A percentile compares a stretch with the other conserved stretches of the same genome.
Conservation (phyloP, 176 grass and related monocot species). For the Neostapfia colusana region DNA sequence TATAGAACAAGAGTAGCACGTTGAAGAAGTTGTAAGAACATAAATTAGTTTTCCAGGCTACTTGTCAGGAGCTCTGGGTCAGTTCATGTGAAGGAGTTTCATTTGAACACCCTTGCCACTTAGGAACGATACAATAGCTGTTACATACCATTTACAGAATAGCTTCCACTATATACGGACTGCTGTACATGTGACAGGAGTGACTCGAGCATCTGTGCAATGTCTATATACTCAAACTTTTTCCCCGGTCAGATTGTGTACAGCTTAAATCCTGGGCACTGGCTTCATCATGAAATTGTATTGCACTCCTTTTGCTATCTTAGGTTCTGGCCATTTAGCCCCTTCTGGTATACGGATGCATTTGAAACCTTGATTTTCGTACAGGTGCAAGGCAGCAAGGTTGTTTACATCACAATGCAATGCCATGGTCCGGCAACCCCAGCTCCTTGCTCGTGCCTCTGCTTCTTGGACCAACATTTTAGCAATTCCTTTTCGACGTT, state of each 20-base stretch:
- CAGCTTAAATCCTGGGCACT: conserved; percentile 35
- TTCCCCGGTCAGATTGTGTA: not conserved
- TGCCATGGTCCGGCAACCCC: conserved; percentile 81
- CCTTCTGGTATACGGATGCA: conserved; percentile 66
- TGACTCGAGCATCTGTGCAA: not conserved
- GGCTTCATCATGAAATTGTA: conserved; percentile 94
- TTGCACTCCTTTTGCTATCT: conserved; percentile 54
- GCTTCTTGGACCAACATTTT: conserved; percentile 72
- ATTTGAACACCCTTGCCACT: not conserved
- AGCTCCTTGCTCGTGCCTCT: conserved; percentile 64
- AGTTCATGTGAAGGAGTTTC: conserved; percentile 10
- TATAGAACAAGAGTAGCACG: not conserved
- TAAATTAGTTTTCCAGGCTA: not conserved
- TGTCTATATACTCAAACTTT: conserved; percentile 8
- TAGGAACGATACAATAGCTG: conserved; percentile 22
- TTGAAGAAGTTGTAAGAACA: not conserved
- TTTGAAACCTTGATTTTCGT: conserved; percentile 74
- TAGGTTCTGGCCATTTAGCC: conserved; percentile 65
- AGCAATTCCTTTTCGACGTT: conserved; percentile 74
- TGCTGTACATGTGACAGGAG: conserved; percentile 2
- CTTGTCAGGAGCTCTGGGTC: conserved; percentile 16
- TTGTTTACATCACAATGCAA: conserved; percentile 83
- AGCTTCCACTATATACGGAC: conserved; percentile 30
- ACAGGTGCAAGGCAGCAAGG: conserved; percentile 58
- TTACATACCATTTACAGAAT: conserved; percentile 43